These are phyloP conservation scores for Prosopis cineraria DNA, from an alignment of 306 rosid species.

Conservation along the genomic window DNA sequence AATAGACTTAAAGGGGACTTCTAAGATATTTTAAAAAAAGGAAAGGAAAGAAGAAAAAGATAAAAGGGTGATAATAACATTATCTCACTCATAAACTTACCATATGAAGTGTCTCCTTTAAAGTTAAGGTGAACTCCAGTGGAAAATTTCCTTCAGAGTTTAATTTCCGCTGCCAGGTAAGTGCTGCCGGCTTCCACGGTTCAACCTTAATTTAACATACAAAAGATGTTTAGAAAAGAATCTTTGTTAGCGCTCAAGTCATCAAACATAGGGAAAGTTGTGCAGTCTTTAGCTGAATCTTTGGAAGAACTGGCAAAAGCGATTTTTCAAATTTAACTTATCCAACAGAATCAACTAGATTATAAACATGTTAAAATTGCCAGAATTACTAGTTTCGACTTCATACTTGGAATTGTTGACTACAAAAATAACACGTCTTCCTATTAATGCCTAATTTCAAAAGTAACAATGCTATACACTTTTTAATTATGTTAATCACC, in stretches of 20 bases:
- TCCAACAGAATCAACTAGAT: background rate
- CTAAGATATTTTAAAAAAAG: background rate
- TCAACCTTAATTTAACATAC: slow-evolving; percentile 50
- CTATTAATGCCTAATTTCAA: background rate
- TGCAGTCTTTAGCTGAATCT: background rate
- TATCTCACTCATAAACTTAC: slow-evolving; percentile 41
- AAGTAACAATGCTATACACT: background rate
- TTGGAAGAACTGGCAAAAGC: background rate
- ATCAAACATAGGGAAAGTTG: slow-evolving; percentile 21
- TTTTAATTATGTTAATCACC: slow-evolving; percentile 13
- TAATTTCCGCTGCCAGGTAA: slow-evolving; percentile 82
- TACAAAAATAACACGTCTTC: background rate
- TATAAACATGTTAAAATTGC: background rate
- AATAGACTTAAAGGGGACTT: background rate
- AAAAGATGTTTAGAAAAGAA: slow-evolving; percentile 12
- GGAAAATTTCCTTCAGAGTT: slow-evolving; percentile 44
- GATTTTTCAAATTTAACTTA: slow-evolving; percentile 1
- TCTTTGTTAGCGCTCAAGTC: background rate
- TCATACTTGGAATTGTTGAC: background rate
- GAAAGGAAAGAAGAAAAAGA: background rate
- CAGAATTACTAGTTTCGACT: slow-evolving; percentile 9
- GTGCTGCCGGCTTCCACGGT: slow-evolving; percentile 61
- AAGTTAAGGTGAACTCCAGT: slow-evolving; percentile 42
- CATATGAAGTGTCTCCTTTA: slow-evolving; percentile 71
- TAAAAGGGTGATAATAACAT: background rate